Base-by-base conservation (phyloP, 2,329 filamentous ascomycete species). In the Sporothrix globosa region DNA sequence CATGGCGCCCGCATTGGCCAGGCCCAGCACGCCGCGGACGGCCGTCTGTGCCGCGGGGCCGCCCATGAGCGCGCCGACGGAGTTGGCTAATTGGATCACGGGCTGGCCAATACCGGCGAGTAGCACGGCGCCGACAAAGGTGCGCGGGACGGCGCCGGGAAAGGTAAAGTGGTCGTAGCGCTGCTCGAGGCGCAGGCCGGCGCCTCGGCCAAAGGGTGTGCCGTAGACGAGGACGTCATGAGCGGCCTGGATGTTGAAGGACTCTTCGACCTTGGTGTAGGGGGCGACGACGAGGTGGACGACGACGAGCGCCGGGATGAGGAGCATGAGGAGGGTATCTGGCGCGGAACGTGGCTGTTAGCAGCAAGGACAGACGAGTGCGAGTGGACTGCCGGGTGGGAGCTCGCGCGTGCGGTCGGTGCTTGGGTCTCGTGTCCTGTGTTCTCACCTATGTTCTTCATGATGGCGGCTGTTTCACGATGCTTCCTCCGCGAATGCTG, bases 181-280 rank as follows among this genome's bases (percentile, higher is more conserved):
- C 3, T 83, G 77, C 19, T 83, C 84, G 19, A 96, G 81, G 52
- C 83, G 85, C 14, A 83, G 78, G 67, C 82, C 77, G 19, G 86
- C 78, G 74, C 90, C 83, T 24, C 80, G 78, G 30, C 73, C 72
- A 1, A 83, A 85, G 0, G 92, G 92, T 1, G 92, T 88, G 30
- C 93, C 93, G 78, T 96, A 93, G 50, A 87, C 86, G 72, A 97
- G 80, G 48, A 99, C 91, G 79, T 99, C 96, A 80, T 98, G 96
- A 3, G 90, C 87, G 6, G 96, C 96, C 80, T 99, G 96, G 71
- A 98, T 88, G 79, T 97, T 97, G 86, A 99, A 98, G 0, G 95
- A 98, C 81, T 99, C 96, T 80, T 99, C 96, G 72, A 99, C 96
- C 80, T 99, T 99, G 70, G 94, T 97, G 82, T 96, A 95, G 0